Evolutionary conservation across 495 filamentous ascomycete genomes (phyloP).

Genomic region (Aspergillus steynii): DNA sequence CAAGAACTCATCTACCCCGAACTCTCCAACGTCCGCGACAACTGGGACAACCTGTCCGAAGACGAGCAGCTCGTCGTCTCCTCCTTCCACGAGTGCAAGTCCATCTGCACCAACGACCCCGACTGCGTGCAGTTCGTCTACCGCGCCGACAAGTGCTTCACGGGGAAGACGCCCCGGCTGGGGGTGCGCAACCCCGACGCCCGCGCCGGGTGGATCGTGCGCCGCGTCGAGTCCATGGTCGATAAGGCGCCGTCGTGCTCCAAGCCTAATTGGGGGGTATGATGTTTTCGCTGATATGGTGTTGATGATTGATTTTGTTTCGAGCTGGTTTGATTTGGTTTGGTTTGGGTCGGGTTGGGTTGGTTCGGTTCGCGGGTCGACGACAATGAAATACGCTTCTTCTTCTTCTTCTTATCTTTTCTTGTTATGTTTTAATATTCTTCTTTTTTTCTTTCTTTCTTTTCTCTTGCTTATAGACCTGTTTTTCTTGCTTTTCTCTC

Average conservation of each 20-base stretch:
- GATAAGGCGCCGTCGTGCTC: constrained; percentile 33
- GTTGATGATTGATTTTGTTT: not conserved
- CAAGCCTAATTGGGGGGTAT: constrained; percentile 32
- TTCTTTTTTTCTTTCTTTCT: constrained; percentile 8
- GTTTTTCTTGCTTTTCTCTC: not conserved
- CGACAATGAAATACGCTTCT: not conserved
- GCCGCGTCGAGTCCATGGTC: constrained; percentile 35
- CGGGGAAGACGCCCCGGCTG: constrained; percentile 32
- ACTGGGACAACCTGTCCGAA: constrained; percentile 48
- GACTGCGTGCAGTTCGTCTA: constrained; percentile 41
- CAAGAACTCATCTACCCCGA: constrained; percentile 43
- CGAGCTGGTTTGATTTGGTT: not conserved
- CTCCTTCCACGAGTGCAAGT: constrained; percentile 38
- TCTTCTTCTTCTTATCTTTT: constrained; percentile 5
- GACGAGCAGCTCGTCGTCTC: constrained; percentile 34
- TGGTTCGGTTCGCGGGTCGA: not conserved
- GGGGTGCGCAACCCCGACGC: constrained; percentile 27
- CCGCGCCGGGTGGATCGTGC: constrained; percentile 39
- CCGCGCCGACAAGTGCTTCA: constrained; percentile 36
- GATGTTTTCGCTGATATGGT: constrained; percentile 9
- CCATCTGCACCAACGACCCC: constrained; percentile 28
- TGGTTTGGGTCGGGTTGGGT: not conserved
- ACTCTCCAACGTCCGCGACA: constrained; percentile 30
- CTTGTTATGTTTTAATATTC: not conserved
- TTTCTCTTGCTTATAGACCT: constrained; percentile 5